phyloP scores from a whole-genome alignment of 139 green algal species.

The Chlamydomonas applanata region DNA sequence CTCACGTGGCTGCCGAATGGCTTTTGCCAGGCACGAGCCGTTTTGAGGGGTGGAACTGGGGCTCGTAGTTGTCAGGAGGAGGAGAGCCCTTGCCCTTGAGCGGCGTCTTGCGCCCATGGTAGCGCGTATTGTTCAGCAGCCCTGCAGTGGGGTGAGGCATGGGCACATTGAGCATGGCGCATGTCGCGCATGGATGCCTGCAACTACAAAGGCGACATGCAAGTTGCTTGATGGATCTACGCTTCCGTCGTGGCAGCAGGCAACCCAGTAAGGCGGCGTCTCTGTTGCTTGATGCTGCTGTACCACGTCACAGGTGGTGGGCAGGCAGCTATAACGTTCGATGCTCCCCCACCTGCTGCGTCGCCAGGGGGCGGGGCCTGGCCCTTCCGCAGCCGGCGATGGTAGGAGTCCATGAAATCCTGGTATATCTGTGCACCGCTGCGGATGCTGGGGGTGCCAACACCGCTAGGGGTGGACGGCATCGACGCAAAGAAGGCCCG shows the following conservation, averaged over 20 bases:
- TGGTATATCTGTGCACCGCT: not conserved
- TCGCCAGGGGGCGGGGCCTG: not conserved
- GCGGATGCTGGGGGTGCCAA: not conserved
- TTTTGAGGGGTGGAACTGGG: slow-evolving; percentile 1
- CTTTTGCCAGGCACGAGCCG: slow-evolving; percentile 7
- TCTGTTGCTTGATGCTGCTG: not conserved
- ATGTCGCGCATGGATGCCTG: not conserved
- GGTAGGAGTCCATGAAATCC: slow-evolving; percentile 10
- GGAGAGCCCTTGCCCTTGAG: slow-evolving; percentile 22
- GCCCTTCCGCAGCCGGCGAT: slow-evolving; percentile 1
- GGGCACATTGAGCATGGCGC: not conserved
- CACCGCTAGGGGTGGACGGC: too few relatives aligned
- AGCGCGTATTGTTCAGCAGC: not conserved
- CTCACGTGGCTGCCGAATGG: slow-evolving; percentile 13
- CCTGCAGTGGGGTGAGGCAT: not conserved
- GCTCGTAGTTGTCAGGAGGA: slow-evolving; percentile 19
- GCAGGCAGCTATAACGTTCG: too few relatives aligned
- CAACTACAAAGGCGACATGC: not conserved
- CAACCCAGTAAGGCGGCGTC: too few relatives aligned
- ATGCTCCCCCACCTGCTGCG: slow-evolving; percentile 11
- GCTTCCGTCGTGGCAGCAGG: too few relatives aligned
- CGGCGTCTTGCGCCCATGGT: slow-evolving; percentile 21
- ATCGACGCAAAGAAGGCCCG: too few relatives aligned
- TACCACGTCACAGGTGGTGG: not conserved
- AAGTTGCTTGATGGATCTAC: slow-evolving; percentile 2